phyloP scores from a whole-genome alignment of 2,329 filamentous ascomycete species.

The Leptosphaerulina australis region DNA sequence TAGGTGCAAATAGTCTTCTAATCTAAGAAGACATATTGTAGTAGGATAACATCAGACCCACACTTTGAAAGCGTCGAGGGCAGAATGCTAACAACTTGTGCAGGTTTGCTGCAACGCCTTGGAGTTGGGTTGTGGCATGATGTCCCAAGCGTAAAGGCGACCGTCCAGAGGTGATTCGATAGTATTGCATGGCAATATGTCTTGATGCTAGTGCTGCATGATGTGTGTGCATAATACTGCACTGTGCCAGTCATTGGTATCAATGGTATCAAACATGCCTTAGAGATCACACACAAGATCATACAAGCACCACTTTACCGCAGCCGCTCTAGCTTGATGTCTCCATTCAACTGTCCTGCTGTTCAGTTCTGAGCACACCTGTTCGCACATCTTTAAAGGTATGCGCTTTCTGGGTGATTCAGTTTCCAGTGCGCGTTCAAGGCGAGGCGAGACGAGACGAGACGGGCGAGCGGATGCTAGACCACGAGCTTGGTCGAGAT shows the following conservation, averaged over 20 bases:
- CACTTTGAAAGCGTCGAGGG: too few relatives aligned
- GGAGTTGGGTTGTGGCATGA: background rate
- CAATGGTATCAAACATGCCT: background rate
- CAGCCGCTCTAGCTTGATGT: background rate
- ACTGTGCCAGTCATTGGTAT: background rate
- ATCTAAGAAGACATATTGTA: too few relatives aligned
- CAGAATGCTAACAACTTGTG: too few relatives aligned
- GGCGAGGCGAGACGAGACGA: background rate
- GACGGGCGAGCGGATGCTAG: background rate
- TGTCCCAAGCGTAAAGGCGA: too few relatives aligned
- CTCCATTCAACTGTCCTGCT: background rate
- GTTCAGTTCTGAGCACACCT: slow-evolving; percentile 1
- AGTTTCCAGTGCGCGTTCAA: background rate
- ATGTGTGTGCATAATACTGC: background rate
- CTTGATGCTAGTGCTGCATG: background rate
- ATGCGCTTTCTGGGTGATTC: background rate
- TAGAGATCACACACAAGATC: background rate
- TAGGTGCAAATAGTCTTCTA: background rate
- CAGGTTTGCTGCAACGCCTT: background rate
- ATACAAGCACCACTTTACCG: background rate
- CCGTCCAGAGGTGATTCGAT: background rate
- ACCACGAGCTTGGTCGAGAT: slow-evolving; percentile 1
- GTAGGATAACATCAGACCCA: too few relatives aligned
- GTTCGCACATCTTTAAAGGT: background rate
- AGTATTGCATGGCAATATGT: background rate